Evolutionary conservation across 768 basidiomycete genomes (phyloP), one percentile per base, ranked within the genome.

Genomic region (Russula foetens): DNA sequence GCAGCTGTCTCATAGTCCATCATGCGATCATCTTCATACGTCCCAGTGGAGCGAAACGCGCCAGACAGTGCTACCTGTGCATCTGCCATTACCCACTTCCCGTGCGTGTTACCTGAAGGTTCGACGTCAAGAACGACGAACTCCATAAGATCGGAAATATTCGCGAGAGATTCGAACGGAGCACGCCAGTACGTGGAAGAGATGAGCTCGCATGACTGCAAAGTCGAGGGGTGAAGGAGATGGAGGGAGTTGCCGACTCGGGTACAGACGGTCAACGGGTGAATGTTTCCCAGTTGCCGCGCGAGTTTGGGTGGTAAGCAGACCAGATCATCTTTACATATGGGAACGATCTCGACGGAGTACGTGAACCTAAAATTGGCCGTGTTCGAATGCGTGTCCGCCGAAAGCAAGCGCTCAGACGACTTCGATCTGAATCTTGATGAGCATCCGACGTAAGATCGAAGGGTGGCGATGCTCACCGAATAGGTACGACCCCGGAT

Each of bases 311-410:
- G 72, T 3, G 94, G 92, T 38, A 99, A 79, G 71, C 90, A 92
- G 23, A 98, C 88, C 28, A 99, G 82, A 73, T 99, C 97, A 70
- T 98, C 97, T 72, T 98, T 98, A 79, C 97, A 99, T 58, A 99
- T 84, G 0, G 97, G 94, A 4, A 88, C 83, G 69, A 99, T 97
- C 75, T 98, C 96, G 66, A 98, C 90, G 5, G 95, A 97, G 78
- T 92, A 98, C 5, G 94, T 93, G 74, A 90, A 95, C 75, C 96
- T 98, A 81, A 90, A 97, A 74, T 92, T 98, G 35, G 96, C 90
- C 4, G 94, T 97, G 65, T 83, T 84, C 50, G 88, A 84, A 72
- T 99, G 96, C 1, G 88, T 92, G 71, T 99, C 97, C 24, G 87
- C 79, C 7, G 95, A 97, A 31, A 98, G 81, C 9, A 99, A 78